Evolutionary conservation across 2,329 filamentous ascomycete species (phyloP).

Genomic region (Claviceps capensis): DNA sequence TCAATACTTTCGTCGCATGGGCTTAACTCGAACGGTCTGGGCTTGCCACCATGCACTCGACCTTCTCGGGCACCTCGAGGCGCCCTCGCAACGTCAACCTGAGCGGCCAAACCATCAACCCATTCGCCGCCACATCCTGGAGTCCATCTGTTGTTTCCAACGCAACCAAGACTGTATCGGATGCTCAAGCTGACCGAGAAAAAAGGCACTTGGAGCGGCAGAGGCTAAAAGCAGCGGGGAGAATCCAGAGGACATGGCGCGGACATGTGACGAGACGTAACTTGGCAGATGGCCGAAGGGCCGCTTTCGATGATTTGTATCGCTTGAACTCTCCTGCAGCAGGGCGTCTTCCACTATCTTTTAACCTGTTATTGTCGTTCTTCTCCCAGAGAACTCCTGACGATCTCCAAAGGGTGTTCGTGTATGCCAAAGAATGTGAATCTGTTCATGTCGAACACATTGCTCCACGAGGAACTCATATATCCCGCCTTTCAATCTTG

Average conservation of each 20-base stretch:
- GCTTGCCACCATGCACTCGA: conserved; percentile 59
- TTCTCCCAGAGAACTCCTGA: conserved; percentile 30
- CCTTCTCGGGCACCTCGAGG: conserved; percentile 78
- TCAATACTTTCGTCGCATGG: neutral
- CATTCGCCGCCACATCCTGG: conserved; percentile 55
- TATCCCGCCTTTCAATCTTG: conserved; percentile 21
- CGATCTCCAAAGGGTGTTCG: conserved; percentile 34
- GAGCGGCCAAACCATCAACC: conserved; percentile 69
- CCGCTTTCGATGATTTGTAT: conserved; percentile 49
- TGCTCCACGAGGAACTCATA: conserved; percentile 16
- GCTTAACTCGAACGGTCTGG: neutral
- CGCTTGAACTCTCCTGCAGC: conserved; percentile 15
- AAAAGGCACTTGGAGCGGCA: conserved; percentile 71
- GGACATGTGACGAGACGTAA: conserved; percentile 51
- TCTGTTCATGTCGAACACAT: conserved; percentile 22
- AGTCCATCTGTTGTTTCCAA: conserved; percentile 42
- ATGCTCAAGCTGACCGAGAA: conserved; percentile 75
- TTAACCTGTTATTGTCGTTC: conserved; percentile 35
- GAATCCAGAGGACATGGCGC: conserved; percentile 72
- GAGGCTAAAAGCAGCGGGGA: conserved; percentile 56
- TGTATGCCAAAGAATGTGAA: conserved; percentile 31
- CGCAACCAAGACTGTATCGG: conserved; percentile 63
- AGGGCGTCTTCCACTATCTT: conserved; percentile 25
- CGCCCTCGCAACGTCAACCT: conserved; percentile 88
- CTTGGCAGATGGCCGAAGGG: conserved; percentile 43